These are phyloP conservation scores for Biscogniauxia marginata DNA, from an alignment of 2,329 filamentous ascomycete species.

Conservation along the genomic window DNA sequence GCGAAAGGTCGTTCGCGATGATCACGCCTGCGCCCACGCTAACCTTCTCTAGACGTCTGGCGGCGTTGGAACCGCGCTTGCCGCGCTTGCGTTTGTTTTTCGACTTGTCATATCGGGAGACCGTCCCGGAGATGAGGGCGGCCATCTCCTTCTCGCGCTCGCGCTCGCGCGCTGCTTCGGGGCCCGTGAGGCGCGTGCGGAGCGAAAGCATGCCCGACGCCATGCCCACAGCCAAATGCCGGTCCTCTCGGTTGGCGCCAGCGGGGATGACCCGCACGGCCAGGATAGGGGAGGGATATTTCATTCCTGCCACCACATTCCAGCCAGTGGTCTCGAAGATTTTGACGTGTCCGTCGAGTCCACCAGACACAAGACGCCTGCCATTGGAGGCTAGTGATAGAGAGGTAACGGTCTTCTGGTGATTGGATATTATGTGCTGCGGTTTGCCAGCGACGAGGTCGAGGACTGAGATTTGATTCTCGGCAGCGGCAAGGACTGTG, in stretches of 20 bases:
- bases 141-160: constrained; percentile 84
- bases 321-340: constrained; percentile 91
- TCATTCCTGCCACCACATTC: constrained; percentile 94
- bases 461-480: constrained; percentile 84
- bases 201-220: constrained; percentile 89
- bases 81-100: constrained; percentile 66
- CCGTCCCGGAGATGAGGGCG: constrained; percentile 72
- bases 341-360: constrained; percentile 93
- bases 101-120: constrained; percentile 74
- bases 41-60: constrained; percentile 68
- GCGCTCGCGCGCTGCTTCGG: constrained; percentile 72
- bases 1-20: constrained; percentile 66
- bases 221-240: constrained; percentile 93
- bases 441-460: constrained; percentile 91
- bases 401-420: constrained; percentile 96
- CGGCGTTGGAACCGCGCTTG: constrained; percentile 48
- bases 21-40: constrained; percentile 86
- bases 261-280: constrained; percentile 74
- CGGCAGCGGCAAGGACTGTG: constrained; percentile 79
- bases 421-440: constrained; percentile 82
- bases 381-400: constrained; percentile 79
- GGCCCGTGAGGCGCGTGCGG: constrained; percentile 80
- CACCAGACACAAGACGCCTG: constrained; percentile 79
- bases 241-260: constrained; percentile 72
- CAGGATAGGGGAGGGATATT: constrained; percentile 89